phyloP scores from a whole-genome alignment of 148 eudicot species.

The Diospyros kaki region DNA sequence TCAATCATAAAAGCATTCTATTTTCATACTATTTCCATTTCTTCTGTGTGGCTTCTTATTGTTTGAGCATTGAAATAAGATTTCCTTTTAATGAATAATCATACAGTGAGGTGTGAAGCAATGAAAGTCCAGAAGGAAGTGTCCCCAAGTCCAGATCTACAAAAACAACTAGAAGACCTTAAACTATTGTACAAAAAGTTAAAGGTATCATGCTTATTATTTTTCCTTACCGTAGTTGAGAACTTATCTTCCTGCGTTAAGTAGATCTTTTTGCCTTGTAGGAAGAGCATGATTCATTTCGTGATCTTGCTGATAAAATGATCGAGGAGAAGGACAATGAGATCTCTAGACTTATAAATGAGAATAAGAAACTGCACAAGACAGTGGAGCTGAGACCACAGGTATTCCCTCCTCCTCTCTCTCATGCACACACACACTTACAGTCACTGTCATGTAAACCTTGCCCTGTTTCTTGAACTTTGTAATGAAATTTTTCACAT shows the following conservation, averaged over 20 bases:
- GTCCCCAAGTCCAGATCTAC: conserved; percentile 37
- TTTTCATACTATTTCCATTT: conserved; percentile 1
- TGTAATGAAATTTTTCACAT: neutral
- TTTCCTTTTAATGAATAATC: neutral
- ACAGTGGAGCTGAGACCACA: conserved; percentile 44
- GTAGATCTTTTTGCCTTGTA: conserved; percentile 25
- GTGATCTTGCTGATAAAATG: conserved; percentile 95
- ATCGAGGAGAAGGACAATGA: conserved; percentile 92
- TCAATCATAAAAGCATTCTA: neutral
- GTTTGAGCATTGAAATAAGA: neutral
- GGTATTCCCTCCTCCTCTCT: conserved; percentile 29
- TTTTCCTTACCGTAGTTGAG: conserved; percentile 12
- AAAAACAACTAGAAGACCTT: conserved; percentile 62
- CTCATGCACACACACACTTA: neutral
- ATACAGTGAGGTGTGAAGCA: conserved; percentile 75
- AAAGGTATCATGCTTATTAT: conserved; percentile 39
- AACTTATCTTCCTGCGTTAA: conserved; percentile 11
- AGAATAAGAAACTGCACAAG: conserved; percentile 61
- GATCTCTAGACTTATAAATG: conserved; percentile 72
- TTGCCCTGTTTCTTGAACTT: neutral
- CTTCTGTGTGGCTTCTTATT: neutral
- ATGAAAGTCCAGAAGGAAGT: conserved; percentile 60
- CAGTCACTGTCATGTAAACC: neutral
- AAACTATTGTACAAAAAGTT: conserved; percentile 52
- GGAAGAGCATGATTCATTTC: conserved; percentile 93